Evolutionary conservation across 805 yeast genomes (phyloP).

Genomic region (Pichia paraexigua): DNA sequence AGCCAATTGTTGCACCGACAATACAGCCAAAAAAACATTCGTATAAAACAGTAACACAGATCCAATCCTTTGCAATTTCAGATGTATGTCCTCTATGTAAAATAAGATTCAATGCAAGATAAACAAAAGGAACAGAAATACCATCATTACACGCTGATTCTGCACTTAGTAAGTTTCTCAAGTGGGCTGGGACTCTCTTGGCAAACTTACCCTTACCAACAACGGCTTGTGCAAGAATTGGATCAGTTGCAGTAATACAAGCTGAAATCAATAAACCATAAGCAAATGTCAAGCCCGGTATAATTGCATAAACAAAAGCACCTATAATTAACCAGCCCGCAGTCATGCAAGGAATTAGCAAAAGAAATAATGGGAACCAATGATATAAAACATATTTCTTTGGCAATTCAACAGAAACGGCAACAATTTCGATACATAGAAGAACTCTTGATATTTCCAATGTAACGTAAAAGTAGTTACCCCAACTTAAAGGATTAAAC

Average conservation of each 20-base stretch:
- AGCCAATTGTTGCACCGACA: conserved; percentile 50
- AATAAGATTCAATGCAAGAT: conserved; percentile 46
- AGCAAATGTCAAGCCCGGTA: conserved; percentile 48
- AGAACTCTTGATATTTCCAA: conserved; percentile 55
- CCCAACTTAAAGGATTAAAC: conserved; percentile 53
- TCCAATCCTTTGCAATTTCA: conserved; percentile 55
- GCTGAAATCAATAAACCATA: conserved; percentile 56
- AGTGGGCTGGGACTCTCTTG: conserved; percentile 53
- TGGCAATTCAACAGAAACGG: conserved; percentile 69
- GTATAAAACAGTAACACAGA: conserved; percentile 50
- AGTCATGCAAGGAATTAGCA: conserved; percentile 64
- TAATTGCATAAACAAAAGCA: conserved; percentile 50
- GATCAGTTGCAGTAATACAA: conserved; percentile 74
- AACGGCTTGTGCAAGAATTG: conserved; percentile 65
- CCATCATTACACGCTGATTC: conserved; percentile 77
- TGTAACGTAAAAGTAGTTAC: conserved; percentile 46
- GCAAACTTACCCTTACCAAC: conserved; percentile 71
- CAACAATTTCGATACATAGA: conserved; percentile 61
- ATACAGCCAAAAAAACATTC: conserved; percentile 52
- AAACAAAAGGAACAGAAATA: conserved; percentile 62
- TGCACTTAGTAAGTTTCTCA: conserved; percentile 54
- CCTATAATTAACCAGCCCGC: conserved; percentile 63
- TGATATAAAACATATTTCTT: conserved; percentile 54
- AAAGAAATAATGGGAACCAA: conserved; percentile 49
- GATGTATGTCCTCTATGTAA: conserved; percentile 40